Percentiles rank a stretch among this genome's conserved stretches.
Conservation (phyloP, 495 filamentous ascomycete species). For the Aspergillus sclerotiicarbonarius region DNA sequence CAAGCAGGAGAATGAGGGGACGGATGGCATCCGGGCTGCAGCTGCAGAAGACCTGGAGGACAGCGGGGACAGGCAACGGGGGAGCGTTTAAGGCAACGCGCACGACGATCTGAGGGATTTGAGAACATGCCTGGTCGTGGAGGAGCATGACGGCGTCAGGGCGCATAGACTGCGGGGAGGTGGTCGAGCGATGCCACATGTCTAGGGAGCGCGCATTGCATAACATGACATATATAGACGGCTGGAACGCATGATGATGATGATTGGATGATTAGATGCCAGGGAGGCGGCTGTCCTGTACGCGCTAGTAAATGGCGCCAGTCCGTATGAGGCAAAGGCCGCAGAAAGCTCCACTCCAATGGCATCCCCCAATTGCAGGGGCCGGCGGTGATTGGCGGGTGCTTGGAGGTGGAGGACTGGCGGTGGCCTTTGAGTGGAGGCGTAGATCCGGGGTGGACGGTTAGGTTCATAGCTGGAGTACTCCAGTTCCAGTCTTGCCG, state of each 20-base stretch:
- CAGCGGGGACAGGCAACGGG: not conserved
- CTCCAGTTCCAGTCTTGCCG: no score
- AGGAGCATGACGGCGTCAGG: not conserved
- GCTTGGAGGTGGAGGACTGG: no score
- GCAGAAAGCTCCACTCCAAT: not conserved
- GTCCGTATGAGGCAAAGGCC: not conserved
- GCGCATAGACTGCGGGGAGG: not conserved
- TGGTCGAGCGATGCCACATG: not conserved
- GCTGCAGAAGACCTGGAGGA: not conserved
- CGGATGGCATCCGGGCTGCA: not conserved
- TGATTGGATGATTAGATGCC: not conserved
- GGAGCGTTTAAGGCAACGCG: not conserved
- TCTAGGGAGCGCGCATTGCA: not conserved
- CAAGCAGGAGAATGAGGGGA: conserved; percentile 10
- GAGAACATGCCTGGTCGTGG: not conserved
- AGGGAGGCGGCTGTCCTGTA: not conserved
- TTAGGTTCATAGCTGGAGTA: no score
- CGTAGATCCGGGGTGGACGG: no score
- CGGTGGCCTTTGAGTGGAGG: no score
- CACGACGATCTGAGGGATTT: conserved; percentile 11
- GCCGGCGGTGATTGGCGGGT: not conserved
- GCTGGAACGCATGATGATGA: conserved; percentile 2
- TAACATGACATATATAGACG: not conserved
- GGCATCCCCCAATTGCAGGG: not conserved
- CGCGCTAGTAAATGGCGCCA: no score